These are phyloP conservation scores for Erythrophleum fordii DNA, from an alignment of 306 rosid genomes.

Conservation along the genomic window DNA sequence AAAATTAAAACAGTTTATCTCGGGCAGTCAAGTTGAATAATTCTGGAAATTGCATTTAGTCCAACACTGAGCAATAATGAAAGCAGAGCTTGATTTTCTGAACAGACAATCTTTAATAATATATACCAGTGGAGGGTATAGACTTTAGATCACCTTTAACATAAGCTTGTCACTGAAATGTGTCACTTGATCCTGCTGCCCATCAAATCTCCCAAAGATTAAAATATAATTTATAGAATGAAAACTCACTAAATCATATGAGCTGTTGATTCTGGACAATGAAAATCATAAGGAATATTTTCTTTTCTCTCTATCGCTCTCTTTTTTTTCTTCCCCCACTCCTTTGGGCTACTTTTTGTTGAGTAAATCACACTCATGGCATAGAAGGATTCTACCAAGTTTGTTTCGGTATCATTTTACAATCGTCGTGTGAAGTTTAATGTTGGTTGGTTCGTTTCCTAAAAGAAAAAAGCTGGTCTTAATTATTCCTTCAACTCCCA, in stretches of 20 bases:
- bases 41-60: no score
- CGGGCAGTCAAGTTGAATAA: no score
- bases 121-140: background rate
- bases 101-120: no score
- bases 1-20: no score
- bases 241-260: background rate
- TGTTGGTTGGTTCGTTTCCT: background rate
- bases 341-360: background rate
- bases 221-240: background rate
- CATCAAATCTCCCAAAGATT: background rate
- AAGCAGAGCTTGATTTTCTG: no score
- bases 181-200: background rate
- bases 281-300: no score
- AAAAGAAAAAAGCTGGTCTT: background rate
- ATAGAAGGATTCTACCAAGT: conserved; percentile 22
- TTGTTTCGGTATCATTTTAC: conserved; percentile 9
- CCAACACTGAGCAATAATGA: no score
- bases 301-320: background rate
- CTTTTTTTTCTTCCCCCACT: background rate
- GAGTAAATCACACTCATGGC: background rate
- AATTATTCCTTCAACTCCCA: conserved; percentile 14
- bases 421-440: conserved; percentile 14
- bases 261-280: background rate
- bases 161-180: no score
- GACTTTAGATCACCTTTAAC: background rate